Evolutionary conservation across 23 red algal species (phyloP).

Genomic region (Gracilaria domingensis): DNA sequence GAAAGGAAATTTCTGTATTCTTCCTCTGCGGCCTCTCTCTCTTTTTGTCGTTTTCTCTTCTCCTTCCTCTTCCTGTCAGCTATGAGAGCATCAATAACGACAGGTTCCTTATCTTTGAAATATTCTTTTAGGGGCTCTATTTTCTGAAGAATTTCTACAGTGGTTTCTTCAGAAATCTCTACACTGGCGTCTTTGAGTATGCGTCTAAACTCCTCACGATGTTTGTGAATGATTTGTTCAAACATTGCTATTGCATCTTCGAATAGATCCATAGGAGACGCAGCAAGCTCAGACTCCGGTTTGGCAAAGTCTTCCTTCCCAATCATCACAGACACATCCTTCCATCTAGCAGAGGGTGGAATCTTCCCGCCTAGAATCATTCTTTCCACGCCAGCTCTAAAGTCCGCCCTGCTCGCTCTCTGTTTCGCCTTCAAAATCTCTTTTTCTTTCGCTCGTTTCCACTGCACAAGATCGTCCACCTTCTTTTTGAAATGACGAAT

Average conservation of each 20-base stretch:
- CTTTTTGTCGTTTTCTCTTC: conserved; percentile 58
- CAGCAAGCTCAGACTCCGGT: conserved; percentile 53
- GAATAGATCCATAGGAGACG: conserved; percentile 34
- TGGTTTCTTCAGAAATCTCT: conserved; percentile 59
- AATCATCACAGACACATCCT: conserved; percentile 64
- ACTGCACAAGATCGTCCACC: conserved; percentile 37
- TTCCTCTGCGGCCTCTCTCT: conserved; percentile 27
- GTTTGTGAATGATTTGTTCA: conserved; percentile 34
- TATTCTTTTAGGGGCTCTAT: conserved; percentile 21
- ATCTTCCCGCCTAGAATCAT: conserved; percentile 61
- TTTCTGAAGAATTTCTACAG: conserved; percentile 53
- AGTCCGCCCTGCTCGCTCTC: conserved; percentile 2
- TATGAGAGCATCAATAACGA: conserved; percentile 60
- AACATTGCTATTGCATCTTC: conserved; percentile 52
- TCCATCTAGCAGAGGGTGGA: conserved; percentile 52
- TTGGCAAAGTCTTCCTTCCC: conserved; percentile 47
- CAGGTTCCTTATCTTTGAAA: conserved; percentile 22
- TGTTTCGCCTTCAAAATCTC: conserved; percentile 31
- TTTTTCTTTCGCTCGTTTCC: conserved; percentile 35
- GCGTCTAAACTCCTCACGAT: conserved; percentile 56
- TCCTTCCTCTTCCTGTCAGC: conserved; percentile 54
- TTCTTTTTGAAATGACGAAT: conserved; percentile 46
- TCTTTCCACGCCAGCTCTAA: conserved; percentile 49
- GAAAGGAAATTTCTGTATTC: conserved; percentile 49
- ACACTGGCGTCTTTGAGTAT: conserved; percentile 51